phyloP scores from a whole-genome alignment of 2,329 filamentous ascomycete genomes.

The Colletotrichum plurivorum region DNA sequence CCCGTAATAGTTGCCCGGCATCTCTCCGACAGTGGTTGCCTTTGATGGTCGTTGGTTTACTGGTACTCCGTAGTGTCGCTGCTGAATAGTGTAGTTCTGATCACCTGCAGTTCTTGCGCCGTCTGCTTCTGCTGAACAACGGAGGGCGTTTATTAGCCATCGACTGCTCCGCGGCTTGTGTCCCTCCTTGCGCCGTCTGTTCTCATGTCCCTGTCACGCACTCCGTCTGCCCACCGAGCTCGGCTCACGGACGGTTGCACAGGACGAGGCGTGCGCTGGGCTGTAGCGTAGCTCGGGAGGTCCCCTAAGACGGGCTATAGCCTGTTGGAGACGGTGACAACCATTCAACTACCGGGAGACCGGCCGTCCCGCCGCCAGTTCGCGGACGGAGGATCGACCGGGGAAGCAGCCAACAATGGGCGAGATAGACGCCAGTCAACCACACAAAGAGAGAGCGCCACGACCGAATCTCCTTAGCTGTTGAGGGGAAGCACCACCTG shows the following conservation, averaged over 20 bases:
- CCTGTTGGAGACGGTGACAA: constrained; percentile 19
- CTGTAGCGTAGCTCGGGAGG: neutral
- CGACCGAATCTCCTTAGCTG: constrained; percentile 16
- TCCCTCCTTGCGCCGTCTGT: neutral
- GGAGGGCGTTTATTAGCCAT: neutral
- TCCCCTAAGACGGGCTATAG: neutral
- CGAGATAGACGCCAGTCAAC: neutral
- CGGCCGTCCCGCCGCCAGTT: constrained; percentile 26
- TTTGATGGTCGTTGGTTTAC: neutral
- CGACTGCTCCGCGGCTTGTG: neutral
- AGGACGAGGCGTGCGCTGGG: constrained; percentile 22
- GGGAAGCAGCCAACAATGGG: constrained; percentile 7
- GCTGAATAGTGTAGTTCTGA: too few relatives aligned
- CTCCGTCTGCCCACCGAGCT: constrained; percentile 14
- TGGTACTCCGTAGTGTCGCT: too few relatives aligned
- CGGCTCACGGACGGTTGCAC: constrained; percentile 23
- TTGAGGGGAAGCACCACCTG: constrained; percentile 26
- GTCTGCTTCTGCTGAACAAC: too few relatives aligned
- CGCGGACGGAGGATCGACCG: constrained; percentile 27
- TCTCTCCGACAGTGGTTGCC: neutral
- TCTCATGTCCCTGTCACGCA: neutral
- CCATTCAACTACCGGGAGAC: constrained; percentile 27
- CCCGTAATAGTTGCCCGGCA: neutral
- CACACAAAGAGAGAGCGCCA: constrained; percentile 8
- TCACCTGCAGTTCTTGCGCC: too few relatives aligned